Conservation (phyloP, 2,329 filamentous ascomycete genomes). For the Macrophomina phaseolina region DNA sequence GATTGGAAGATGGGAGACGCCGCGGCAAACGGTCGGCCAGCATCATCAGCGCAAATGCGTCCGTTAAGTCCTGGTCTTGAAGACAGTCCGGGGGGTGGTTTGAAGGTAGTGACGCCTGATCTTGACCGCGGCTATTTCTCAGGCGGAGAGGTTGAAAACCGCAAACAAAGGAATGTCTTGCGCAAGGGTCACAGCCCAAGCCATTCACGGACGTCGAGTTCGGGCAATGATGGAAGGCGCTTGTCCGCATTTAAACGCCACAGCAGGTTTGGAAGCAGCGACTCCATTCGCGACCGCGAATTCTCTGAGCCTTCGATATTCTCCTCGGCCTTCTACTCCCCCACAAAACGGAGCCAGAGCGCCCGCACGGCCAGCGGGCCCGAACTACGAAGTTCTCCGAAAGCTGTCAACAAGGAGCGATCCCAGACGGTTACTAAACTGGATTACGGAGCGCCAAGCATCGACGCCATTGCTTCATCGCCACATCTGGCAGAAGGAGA, state of each 20-base stretch:
- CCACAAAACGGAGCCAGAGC: conserved; percentile 45
- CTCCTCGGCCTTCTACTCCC: conserved; percentile 25
- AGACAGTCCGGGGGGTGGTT: conserved; percentile 34
- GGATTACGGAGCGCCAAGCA: conserved; percentile 57
- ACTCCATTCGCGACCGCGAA: conserved; percentile 74
- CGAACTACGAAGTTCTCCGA: conserved; percentile 36
- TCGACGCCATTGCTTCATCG: conserved; percentile 50
- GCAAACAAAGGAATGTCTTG: conserved; percentile 73
- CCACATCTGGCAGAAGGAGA: conserved; percentile 52
- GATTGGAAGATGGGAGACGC: conserved; percentile 61
- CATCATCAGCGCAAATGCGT: conserved; percentile 19
- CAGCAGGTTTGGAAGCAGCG: conserved; percentile 78
- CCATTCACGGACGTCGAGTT: conserved; percentile 76
- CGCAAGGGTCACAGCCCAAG: conserved; percentile 70
- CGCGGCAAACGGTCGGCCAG: conserved; percentile 35
- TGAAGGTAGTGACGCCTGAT: conserved; percentile 55
- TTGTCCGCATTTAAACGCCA: conserved; percentile 73
- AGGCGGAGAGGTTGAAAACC: conserved; percentile 79
- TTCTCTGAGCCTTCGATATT: conserved; percentile 58
- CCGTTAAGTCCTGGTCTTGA: conserved; percentile 26
- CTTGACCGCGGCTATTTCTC: conserved; percentile 93
- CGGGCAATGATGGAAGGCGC: conserved; percentile 64
- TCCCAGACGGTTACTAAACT: conserved; percentile 64
- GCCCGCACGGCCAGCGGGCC: conserved; percentile 56
- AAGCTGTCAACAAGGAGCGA: conserved; percentile 24